Percentiles rank a stretch among this genome's conserved stretches.
phyloP scores from a whole-genome alignment of 2,329 filamentous ascomycete species.

The Fusarium succisae region DNA sequence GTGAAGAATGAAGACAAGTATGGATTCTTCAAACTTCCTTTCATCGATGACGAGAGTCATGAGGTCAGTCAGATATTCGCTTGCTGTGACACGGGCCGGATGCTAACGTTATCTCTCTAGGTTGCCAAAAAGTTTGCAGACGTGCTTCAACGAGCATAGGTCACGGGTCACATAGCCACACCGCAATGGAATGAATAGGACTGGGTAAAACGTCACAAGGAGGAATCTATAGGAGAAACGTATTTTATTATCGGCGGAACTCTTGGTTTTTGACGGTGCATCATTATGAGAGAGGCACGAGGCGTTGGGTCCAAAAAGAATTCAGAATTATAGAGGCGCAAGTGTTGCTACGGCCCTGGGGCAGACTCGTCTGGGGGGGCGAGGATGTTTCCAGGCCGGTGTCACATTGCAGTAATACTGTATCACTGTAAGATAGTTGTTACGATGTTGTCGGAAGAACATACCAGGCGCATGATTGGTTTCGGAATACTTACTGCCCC shows the following conservation, averaged over 20 bases:
- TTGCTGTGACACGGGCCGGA: background rate
- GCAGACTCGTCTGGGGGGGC: conserved; percentile 43
- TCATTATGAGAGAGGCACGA: conserved; percentile 27
- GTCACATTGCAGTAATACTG: conserved; percentile 47
- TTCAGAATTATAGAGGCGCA: conserved; percentile 43
- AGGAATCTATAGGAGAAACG: conserved; percentile 22
- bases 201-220: conserved; percentile 26
- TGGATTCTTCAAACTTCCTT: conserved; percentile 91
- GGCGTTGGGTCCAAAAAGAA: conserved; percentile 43
- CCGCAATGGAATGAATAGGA: background rate
- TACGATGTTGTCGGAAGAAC: conserved; percentile 42
- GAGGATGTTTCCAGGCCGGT: conserved; percentile 13
- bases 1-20: conserved; percentile 90
- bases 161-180: background rate
- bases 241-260: conserved; percentile 29
- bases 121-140: conserved; percentile 51
- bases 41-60: conserved; percentile 88
- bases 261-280: conserved; percentile 40
- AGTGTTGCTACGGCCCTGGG: conserved; percentile 23
- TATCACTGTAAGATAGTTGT: conserved; percentile 51
- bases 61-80: conserved; percentile 68
- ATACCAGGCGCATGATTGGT: conserved; percentile 41
- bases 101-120: conserved; percentile 34
- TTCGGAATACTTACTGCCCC: conserved; percentile 14
- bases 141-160: conserved; percentile 48